Base-by-base conservation (phyloP, 208 protist genomes). In the Leishmania tropica region DNA sequence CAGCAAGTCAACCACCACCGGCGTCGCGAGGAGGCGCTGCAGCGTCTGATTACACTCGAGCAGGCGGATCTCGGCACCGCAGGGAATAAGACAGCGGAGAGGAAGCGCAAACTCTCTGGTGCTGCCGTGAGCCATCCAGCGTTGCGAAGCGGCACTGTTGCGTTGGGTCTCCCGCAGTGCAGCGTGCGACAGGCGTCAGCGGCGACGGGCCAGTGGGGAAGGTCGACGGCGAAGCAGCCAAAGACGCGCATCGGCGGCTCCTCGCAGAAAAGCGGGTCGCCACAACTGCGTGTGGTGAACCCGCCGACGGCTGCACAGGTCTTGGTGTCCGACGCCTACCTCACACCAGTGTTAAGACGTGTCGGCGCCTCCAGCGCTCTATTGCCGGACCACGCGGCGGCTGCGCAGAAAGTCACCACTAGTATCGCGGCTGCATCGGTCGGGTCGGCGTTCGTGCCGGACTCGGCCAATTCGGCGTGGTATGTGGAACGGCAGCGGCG, bases 1-100 rank as follows among this genome's bases (percentile, higher is more conserved):
- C 85, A 93, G 72, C 78, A 85, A 2, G 88, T 84, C 71, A 89
- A 93, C 79, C 79, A 83, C 42, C 45, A 86, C 67, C 84, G 86
- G 19, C 90, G 90, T 47, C 86, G 81, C 70, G 87, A 84, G 37
- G 84, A 92, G 60, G 88, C 88, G 3, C 51, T 92, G 76, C 64
- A 83, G 45, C 65, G 78, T 31, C 82, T 93, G 19, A 74, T 86
- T 7, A 73, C 85, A 67, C 40, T 78, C 62, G 58, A 84, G 70
- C 72, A 71, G 74, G 53, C 74, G 21, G 80, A 86, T 37, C 40
- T 85, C n/a, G 64, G 70, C 31, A 53, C 64, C n/a, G 71, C 70
- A 51, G 56, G 35, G 17, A 48, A 45, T 17, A 40, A 40, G 24
- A 53, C 40, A 51, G 81, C 45, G 8, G 54, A 58, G 21, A 67